These are phyloP conservation scores for Ceratonia siliqua DNA, from an alignment of 306 rosid species.

Conservation along the genomic window DNA sequence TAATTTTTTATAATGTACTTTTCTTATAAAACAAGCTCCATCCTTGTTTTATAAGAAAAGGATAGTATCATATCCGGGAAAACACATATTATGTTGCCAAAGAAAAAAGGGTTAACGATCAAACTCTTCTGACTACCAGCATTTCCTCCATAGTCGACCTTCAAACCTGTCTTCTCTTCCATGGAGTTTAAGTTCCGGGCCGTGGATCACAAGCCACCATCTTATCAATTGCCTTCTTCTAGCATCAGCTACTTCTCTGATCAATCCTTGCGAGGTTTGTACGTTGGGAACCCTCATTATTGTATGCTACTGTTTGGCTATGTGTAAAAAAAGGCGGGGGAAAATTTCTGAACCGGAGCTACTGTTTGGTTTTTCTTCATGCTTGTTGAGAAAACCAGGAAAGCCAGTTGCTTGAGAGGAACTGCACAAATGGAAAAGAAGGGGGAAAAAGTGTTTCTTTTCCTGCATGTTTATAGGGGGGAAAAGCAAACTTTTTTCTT, in stretches of 20 bases:
- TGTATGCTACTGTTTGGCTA: background rate
- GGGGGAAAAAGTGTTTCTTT: background rate
- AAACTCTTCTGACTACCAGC: too few species aligned
- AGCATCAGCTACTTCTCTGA: constrained; percentile 1
- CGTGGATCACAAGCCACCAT: constrained; percentile 19
- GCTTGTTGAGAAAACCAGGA: background rate
- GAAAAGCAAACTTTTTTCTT: background rate
- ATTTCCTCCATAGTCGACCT: too few species aligned
- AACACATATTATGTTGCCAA: too few species aligned
- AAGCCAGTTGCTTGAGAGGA: background rate
- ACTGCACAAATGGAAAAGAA: background rate
- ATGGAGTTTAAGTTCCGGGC: constrained; percentile 60
- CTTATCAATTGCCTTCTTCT: background rate
- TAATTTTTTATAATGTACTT: too few species aligned
- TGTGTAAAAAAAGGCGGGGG: background rate
- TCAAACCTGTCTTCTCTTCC: background rate
- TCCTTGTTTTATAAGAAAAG: too few species aligned
- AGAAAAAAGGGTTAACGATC: too few species aligned
- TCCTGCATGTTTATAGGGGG: background rate
- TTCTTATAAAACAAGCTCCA: too few species aligned
- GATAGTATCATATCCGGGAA: too few species aligned
- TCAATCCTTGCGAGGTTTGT: constrained; percentile 22
- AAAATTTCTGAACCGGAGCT: background rate
- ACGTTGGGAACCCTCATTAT: background rate
- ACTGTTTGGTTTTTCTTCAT: background rate